Evolutionary conservation across 2,329 filamentous ascomycete genomes (phyloP), one percentile per base, ranked within the genome.

Genomic region (Colletotrichum sansevieriae): DNA sequence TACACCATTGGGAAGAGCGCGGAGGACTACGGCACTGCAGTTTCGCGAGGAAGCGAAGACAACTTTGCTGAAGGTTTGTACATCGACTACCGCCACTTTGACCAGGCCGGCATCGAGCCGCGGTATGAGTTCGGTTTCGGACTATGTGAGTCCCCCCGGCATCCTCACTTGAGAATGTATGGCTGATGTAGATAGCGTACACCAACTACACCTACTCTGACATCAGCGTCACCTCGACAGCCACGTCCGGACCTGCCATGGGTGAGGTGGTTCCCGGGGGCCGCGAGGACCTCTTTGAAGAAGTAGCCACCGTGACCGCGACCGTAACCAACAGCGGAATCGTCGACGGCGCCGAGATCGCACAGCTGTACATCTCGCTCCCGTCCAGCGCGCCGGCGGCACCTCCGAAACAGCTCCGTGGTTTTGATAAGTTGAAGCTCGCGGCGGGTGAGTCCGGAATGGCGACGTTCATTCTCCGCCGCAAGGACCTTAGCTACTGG

Each of bases 401-500:
- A 2, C 83, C 91, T 0, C 81, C 85, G 0, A 82, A 84, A 49
- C 88, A 91, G 74, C 81, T 92, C n/a, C 84, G 90, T 29, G 89
- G 88, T 4, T 92, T 92, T 72, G 85, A 90, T 66, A 92, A 92
- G 78, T 74, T 90, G 9, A 75, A 78, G 13, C 76, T 92, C 20
- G 77, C 82, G 18, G 78, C 81, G 1, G 87, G 85, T 0, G 80
- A 87, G 72, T 81, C 75, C 2, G 77, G 74, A 62, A 81, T 77
- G 1, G 85, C 91, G 4, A 82, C 80, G 5, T 84, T 92, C 73
- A 79, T 81, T 0, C 72, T 92, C 57, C 89, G 84, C 13, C 83
- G 90, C 61, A 84, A 88, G 71, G 90, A 92, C 75, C 72, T 92
- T 65, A 91, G 89, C 72, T 90, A 90, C 70, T 92, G 90, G 90